Base-by-base conservation (phyloP, 352 stramenopile genomes). In the Phytophthora megakarya region DNA sequence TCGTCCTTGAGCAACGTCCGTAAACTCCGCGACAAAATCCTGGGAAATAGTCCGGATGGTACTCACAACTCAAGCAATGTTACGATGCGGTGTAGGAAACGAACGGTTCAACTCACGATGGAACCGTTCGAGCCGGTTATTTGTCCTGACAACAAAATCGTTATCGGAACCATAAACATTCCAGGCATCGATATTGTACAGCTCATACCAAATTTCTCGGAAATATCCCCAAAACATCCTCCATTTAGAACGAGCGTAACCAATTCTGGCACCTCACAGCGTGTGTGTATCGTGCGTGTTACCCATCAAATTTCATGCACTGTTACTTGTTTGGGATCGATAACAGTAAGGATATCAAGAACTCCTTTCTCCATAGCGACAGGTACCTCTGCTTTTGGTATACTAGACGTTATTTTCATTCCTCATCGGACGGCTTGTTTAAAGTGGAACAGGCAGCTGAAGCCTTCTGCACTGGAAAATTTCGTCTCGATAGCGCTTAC, bases 101-200 rank as follows among this genome's bases (percentile, higher is more conserved):
- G 33, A 0, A 3, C 33, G 33, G 22, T 56, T 56, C 19, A 56
- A 37, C 32, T 56, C 48, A 12, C 48, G 32, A 10, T 46, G 5
- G 15, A 56, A 56, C 2, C 13, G 32, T 35, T 56, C 48, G 1
- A 46, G 48, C 16, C 19, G 48, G 18, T 56, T 56, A n/a, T 56
- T 56, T 3, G 48, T 56, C 16, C 48, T 22, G 3, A 33, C 32
- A 1, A 56, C 48, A 23, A 56, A 18, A 25, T 35, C 33, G 22
- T 45, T 56, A 3, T 56, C 4, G 0, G 37, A 3, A 5, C 48
- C 47, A n/a, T 54, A 19, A 44, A 54, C 32, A 40, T 54, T 54
- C 30, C 32, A 54, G 5, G 26, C 26, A 13, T 44, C 32, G 18
- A 54, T 54, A 13, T 54, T 54, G 21, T 50, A 50, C 8, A 16